These are phyloP conservation scores for Neurospora sp. DNA, from an alignment of 2,329 filamentous ascomycete species.

Conservation along the genomic window DNA sequence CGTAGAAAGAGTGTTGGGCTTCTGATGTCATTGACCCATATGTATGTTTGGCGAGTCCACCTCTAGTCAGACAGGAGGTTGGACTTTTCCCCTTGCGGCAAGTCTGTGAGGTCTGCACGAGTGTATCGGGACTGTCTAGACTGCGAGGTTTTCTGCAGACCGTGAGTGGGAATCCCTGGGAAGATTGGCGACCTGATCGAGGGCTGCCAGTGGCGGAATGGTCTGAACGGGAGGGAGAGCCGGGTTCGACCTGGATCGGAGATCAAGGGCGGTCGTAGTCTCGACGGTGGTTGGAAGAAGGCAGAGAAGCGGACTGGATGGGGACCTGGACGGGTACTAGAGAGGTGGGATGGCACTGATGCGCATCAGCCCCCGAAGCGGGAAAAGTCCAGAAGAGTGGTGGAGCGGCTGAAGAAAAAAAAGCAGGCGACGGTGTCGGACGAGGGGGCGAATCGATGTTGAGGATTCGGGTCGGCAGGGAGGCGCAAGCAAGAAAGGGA, in stretches of 20 bases:
- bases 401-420: neutral
- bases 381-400: neutral
- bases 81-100: neutral
- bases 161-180: neutral
- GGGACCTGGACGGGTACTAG: neutral
- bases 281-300: neutral
- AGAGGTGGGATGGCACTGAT: conserved; percentile 4
- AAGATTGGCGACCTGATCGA: neutral
- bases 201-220: neutral
- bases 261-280: neutral
- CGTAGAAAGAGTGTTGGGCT: neutral
- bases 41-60: neutral
- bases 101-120: neutral
- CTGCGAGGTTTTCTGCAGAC: neutral
- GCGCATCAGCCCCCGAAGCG: neutral
- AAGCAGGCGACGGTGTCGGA: neutral
- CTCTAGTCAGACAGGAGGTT: neutral
- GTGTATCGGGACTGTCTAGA: neutral
- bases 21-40: neutral
- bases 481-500: neutral
- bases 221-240: neutral
- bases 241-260: neutral
- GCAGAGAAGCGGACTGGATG: neutral
- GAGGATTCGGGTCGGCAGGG: neutral
- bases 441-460: neutral